Evolutionary conservation across 805 yeast genomes (phyloP), one percentile per base, ranked within the genome.

Genomic region (Yamadazyma akitaensis): DNA sequence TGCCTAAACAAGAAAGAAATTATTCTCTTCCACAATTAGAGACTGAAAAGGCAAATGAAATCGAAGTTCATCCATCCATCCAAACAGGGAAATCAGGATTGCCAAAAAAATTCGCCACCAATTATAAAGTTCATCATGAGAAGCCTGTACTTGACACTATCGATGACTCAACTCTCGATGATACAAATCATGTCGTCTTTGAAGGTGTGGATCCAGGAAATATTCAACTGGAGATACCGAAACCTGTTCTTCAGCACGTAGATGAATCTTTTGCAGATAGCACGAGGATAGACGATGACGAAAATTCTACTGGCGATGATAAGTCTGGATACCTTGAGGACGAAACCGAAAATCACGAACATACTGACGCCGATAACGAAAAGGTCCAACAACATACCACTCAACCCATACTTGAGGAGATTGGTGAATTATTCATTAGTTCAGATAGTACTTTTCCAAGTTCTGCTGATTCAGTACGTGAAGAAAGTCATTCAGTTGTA

Each of bases 121-220:
- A 32, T 32, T 32, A 10, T 32, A 32, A 13, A 8, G 7, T 11
- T 3, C 35, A 32, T 2, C 16, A 32, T 14, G 18, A 26, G 17
- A 39, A 28, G 30, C 40, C 40, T 21, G n/a, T n/a, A 37, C 40
- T 37, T 24, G 30, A 37, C 19, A 28, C 7, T 37, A 24, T 37
- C 7, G 7, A 37, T n/a, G 35, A 13, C 35, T 14, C 35, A 32
- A 32, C 35, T 13, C 14, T 32, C 17, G 13, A 32, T 12, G 10
- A 32, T 13, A 2, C 13, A 6, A 16, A 32, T 7, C 7, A n/a
- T 2, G 13, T 10, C 14, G 13, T 32, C 14, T 14, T 32, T 32
- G 14, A 32, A 12, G 14, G 3, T 32, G 35, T 32, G n/a, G 35
- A 32, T 7, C 16, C 10, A 16, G 14, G 2, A 7, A 10, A 9